Percentiles rank a stretch among this genome's conserved stretches.
Evolutionary conservation across 2,329 filamentous ascomycete species (phyloP).

Genomic region (Graphiopsis chlorocephala): DNA sequence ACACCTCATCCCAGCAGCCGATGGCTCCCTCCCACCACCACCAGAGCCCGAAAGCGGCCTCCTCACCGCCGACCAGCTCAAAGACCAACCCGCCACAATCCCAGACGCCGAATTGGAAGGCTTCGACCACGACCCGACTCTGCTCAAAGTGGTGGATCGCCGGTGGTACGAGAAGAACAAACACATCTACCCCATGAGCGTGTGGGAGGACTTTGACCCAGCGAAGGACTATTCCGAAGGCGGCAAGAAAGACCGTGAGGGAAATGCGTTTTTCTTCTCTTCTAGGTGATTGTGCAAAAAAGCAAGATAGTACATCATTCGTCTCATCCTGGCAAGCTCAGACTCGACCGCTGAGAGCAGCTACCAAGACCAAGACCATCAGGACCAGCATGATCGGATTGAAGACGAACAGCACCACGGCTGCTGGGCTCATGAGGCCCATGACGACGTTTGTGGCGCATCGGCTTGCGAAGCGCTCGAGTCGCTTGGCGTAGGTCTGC

Average conservation of each 20-base stretch:
- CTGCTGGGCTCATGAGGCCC: constrained; percentile 31
- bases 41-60: constrained; percentile 15
- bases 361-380: constrained; percentile 22
- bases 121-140: constrained; percentile 68
- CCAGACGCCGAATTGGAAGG: constrained; percentile 65
- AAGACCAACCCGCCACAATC: constrained; percentile 6
- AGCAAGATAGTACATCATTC: neutral
- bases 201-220: constrained; percentile 93
- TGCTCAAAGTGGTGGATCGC: constrained; percentile 92
- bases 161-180: constrained; percentile 98
- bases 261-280: constrained; percentile 79
- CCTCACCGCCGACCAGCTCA: constrained; percentile 12
- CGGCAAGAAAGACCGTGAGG: constrained; percentile 77
- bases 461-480: constrained; percentile 27
- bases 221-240: constrained; percentile 78
- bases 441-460: constrained; percentile 34
- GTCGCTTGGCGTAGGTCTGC: constrained; percentile 25
- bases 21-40: constrained; percentile 20
- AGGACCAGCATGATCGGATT: constrained; percentile 31
- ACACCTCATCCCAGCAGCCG: constrained; percentile 19
- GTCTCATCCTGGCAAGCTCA: neutral
- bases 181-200: constrained; percentile 93
- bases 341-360: constrained; percentile 18
- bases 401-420: constrained; percentile 30
- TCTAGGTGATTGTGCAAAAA: neutral